Base-by-base conservation (phyloP, 2,329 filamentous ascomycete species). In the Pseudocercospora pini-densiflorae region DNA sequence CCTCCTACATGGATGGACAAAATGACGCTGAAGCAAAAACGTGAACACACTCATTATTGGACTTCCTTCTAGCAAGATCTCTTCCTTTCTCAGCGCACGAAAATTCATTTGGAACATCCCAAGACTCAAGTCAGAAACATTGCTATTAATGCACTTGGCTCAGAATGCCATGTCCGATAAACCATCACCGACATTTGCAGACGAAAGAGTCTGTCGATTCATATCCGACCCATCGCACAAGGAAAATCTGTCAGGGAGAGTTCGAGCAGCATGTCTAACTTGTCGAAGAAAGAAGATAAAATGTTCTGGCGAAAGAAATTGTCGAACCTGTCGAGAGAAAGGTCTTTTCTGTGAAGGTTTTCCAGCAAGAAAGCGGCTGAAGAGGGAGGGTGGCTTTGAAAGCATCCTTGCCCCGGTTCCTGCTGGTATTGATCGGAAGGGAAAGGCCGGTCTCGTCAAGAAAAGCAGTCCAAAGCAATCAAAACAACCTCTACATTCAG, bases 201-300 rank as follows among this genome's bases (percentile, higher is more conserved):
- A 61, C n/a, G 68, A 70, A 23, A 63, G 58, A 24, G 59, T 62
- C 5, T 71, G 64, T 47, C 68, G 63, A 19, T 75, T 74, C 66
- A 71, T 74, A n/a, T 70, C 71, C 10, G 73, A 74, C 40, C 72
- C 72, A n/a, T 63, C 43, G 10, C 71, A 74, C 66, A 75, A 73
- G 53, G 71, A 74, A 62, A 74, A 72, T 47, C 68, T 75, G 1
- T 73, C 70, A 10, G 73, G 72, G 10, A 64, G 72, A 54, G 72
- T 75, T 8, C 68, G 68, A 45, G 72, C 72, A 43, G 73, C 73
- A 4, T 75, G 72, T 45, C 36, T 73, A 33, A 75, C 67, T 24
- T 75, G 72, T 55, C 61, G 73, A 45, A 53, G 69, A 23, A 73
- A 73, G 62, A 74, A 73, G 70, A 71, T 75, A 43, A 72, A 73